A percentile compares a stretch with the other conserved stretches of the same genome.
Evolutionary conservation across 495 filamentous ascomycete genomes (phyloP).

Genomic region (Aspergillus haitiensis): DNA sequence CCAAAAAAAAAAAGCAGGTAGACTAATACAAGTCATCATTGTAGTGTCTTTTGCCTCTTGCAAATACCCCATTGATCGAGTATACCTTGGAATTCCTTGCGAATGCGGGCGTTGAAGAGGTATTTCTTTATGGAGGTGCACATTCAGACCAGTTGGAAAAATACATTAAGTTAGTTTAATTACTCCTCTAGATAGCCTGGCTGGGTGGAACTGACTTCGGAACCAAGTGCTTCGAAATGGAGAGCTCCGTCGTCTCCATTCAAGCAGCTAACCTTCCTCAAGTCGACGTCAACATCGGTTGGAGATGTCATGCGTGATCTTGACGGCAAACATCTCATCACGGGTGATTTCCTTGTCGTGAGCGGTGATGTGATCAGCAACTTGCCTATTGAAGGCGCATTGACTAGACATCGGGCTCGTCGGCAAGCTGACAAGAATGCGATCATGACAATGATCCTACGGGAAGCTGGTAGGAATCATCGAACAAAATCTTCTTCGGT

Average conservation of each 20-base stretch:
- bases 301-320: constrained; percentile 95
- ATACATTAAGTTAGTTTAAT: constrained; percentile 63
- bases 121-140: constrained; percentile 86
- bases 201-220: background rate
- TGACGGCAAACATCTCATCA: constrained; percentile 81
- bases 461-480: constrained; percentile 72
- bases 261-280: constrained; percentile 76
- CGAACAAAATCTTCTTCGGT: constrained; percentile 70
- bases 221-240: constrained; percentile 66
- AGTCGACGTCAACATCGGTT: constrained; percentile 81
- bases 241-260: constrained; percentile 74
- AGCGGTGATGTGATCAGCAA: constrained; percentile 96
- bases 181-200: background rate
- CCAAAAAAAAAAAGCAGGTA: background rate
- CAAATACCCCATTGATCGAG: constrained; percentile 92
- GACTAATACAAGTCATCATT: constrained; percentile 7
- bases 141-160: constrained; percentile 88
- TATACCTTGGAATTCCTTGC: constrained; percentile 97
- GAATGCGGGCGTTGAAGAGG: constrained; percentile 86
- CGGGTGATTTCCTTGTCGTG: constrained; percentile 86
- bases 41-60: constrained; percentile 90
- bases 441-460: constrained; percentile 96
- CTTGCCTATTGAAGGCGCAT: constrained; percentile 73
- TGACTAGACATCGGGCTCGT: constrained; percentile 76
- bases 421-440: constrained; percentile 86